phyloP scores from a whole-genome alignment of 306 rosid species.

The Astragalus glycyphyllos region DNA sequence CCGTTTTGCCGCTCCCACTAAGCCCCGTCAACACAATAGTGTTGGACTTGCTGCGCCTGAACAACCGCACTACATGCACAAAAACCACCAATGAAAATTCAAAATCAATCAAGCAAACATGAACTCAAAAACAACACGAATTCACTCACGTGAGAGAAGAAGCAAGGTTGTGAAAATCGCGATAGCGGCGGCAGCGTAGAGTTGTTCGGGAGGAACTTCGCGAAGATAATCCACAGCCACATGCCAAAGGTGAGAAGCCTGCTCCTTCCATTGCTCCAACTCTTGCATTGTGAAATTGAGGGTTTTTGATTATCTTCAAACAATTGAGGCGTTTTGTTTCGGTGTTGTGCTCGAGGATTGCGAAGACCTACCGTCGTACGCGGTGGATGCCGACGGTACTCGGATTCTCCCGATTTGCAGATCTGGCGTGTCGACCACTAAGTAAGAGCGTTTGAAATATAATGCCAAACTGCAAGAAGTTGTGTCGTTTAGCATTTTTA shows the following conservation, averaged over 20 bases:
- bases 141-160: slow-evolving; percentile 53
- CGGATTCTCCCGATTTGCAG: slow-evolving; percentile 4
- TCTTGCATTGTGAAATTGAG: slow-evolving; percentile 49
- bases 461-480: too few species aligned
- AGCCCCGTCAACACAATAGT: slow-evolving; percentile 83
- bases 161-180: slow-evolving; percentile 55
- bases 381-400: slow-evolving; percentile 28
- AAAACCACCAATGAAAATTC: neutral
- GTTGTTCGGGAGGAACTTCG: slow-evolving; percentile 65
- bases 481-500: too few species aligned
- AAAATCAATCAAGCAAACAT: neutral
- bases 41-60: slow-evolving; percentile 68
- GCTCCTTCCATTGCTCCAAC: slow-evolving; percentile 63
- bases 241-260: slow-evolving; percentile 40
- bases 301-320: neutral
- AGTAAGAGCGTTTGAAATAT: slow-evolving; percentile 7
- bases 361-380: slow-evolving; percentile 5
- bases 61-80: slow-evolving; percentile 65
- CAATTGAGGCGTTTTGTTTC: slow-evolving; percentile 4
- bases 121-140: neutral
- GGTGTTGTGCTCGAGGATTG: neutral
- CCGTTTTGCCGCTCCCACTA: slow-evolving; percentile 83
- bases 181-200: slow-evolving; percentile 62
- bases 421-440: slow-evolving; percentile 31
- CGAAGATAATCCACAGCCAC: slow-evolving; percentile 48